Conservation (phyloP, 179 eudicot species). For the Drosera spatulata region DNA sequence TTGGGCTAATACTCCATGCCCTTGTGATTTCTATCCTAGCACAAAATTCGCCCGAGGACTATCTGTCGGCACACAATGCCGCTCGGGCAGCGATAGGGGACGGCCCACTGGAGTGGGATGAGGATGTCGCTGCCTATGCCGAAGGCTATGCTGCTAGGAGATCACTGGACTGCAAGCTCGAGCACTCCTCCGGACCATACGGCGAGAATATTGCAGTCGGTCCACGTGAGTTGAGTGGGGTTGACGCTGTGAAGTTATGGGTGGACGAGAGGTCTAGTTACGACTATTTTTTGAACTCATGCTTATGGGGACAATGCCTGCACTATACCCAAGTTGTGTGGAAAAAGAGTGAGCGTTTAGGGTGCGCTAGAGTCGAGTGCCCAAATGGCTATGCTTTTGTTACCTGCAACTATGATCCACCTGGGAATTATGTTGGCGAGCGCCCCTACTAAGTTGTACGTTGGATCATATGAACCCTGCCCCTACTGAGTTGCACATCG, state of each 20-base stretch:
- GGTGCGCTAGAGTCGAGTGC: constrained; percentile 54
- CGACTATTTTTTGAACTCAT: constrained; percentile 24
- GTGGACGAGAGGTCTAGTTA: constrained; percentile 18
- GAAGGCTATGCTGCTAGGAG: too few species aligned
- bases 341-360: constrained; percentile 30
- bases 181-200: too few species aligned
- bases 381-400: constrained; percentile 33
- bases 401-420: constrained; percentile 61
- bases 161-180: too few species aligned
- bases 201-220: too few species aligned
- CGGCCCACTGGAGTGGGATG: too few species aligned
- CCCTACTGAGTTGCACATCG: too few species aligned
- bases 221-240: constrained; percentile 16
- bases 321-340: constrained; percentile 73
- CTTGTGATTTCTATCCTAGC: too few species aligned
- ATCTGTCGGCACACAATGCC: too few species aligned
- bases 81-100: too few species aligned
- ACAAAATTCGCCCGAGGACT: neutral
- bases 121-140: too few species aligned
- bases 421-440: constrained; percentile 44
- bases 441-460: constrained; percentile 22
- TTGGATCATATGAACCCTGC: too few species aligned
- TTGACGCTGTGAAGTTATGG: constrained; percentile 29
- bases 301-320: constrained; percentile 31
- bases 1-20: too few species aligned